Evolutionary conservation across 2,329 filamentous ascomycete species (phyloP).

Genomic region (Whalleya microplaca): DNA sequence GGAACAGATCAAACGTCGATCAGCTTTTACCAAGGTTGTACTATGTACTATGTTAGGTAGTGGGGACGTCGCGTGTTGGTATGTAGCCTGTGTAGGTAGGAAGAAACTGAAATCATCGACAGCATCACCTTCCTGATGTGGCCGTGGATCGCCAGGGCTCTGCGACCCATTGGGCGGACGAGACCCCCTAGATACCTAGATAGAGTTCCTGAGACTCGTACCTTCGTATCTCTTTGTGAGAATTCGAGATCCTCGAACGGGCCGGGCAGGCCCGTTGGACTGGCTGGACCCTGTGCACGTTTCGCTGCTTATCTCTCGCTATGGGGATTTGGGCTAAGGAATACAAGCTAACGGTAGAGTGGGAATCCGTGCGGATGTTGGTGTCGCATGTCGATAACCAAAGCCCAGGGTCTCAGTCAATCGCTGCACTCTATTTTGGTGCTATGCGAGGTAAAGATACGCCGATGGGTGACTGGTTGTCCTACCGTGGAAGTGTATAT

Average conservation of each 20-base stretch:
- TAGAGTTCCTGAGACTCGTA: conserved; percentile 8
- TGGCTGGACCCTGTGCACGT: conserved; percentile 9
- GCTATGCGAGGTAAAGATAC: conserved; percentile 15
- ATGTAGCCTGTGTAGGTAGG: too few relatives aligned
- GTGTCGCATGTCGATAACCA: background rate
- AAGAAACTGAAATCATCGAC: conserved; percentile 5
- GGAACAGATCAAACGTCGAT: background rate
- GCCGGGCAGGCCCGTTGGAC: too few relatives aligned
- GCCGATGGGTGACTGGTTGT: conserved; percentile 9
- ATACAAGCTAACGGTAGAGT: conserved; percentile 2
- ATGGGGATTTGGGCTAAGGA: too few relatives aligned
- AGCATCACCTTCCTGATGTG: conserved; percentile 23
- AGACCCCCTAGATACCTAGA: conserved; percentile 7
- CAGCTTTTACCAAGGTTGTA: background rate
- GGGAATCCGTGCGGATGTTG: background rate
- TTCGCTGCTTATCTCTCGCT: conserved; percentile 21
- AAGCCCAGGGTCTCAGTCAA: too few relatives aligned
- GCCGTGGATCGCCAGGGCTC: conserved; percentile 2
- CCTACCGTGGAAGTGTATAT: background rate
- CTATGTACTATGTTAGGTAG: too few relatives aligned
- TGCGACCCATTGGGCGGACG: conserved; percentile 6
- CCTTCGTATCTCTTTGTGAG: conserved; percentile 8
- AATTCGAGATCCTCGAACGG: background rate
- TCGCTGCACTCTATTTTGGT: background rate
- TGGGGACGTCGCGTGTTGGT: conserved; percentile 1